These are phyloP conservation scores for Alternaria conjuncta DNA, from an alignment of 2,329 filamentous ascomycete species.

Conservation along the genomic window DNA sequence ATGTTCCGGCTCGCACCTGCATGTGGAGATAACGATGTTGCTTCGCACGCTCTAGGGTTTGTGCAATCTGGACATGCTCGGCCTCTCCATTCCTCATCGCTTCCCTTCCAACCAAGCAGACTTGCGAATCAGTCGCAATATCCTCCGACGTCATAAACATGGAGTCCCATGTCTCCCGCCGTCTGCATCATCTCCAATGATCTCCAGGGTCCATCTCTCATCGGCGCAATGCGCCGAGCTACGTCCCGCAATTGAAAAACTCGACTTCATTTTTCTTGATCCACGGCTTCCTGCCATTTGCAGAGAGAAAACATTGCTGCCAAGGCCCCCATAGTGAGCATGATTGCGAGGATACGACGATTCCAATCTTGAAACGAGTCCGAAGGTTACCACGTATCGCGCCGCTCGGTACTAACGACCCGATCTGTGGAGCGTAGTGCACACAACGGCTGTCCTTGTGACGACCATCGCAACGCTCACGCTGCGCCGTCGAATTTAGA, in stretches of 20 bases:
- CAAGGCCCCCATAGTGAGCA: slow-evolving; percentile 9
- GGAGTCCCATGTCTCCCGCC: slow-evolving; percentile 16
- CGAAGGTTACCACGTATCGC: slow-evolving; percentile 15
- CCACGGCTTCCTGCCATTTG: slow-evolving; percentile 12
- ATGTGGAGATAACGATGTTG: slow-evolving; percentile 1
- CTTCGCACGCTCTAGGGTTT: slow-evolving; percentile 3
- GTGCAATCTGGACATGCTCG: slow-evolving; percentile 16
- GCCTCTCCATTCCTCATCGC: neutral
- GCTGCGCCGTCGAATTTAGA: slow-evolving; percentile 9
- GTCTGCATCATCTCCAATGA: slow-evolving; percentile 18
- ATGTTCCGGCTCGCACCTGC: slow-evolving; percentile 9
- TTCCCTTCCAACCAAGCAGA: neutral
- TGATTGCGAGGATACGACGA: slow-evolving; percentile 14
- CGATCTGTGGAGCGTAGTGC: slow-evolving; percentile 24
- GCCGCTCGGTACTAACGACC: slow-evolving; percentile 15
- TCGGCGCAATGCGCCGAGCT: slow-evolving; percentile 9
- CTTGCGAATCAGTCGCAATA: neutral
- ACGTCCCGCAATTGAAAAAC: slow-evolving; percentile 2
- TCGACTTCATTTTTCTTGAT: slow-evolving; percentile 14
- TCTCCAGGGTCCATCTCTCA: slow-evolving; percentile 18
- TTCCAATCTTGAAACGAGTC: slow-evolving; percentile 8
- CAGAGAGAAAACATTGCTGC: slow-evolving; percentile 5
- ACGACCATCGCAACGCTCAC: slow-evolving; percentile 4
- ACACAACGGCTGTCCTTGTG: slow-evolving; percentile 19
- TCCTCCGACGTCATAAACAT: slow-evolving; percentile 21